phyloP scores from a whole-genome alignment of 352 stramenopile species.

The Phytophthora lateralis region DNA sequence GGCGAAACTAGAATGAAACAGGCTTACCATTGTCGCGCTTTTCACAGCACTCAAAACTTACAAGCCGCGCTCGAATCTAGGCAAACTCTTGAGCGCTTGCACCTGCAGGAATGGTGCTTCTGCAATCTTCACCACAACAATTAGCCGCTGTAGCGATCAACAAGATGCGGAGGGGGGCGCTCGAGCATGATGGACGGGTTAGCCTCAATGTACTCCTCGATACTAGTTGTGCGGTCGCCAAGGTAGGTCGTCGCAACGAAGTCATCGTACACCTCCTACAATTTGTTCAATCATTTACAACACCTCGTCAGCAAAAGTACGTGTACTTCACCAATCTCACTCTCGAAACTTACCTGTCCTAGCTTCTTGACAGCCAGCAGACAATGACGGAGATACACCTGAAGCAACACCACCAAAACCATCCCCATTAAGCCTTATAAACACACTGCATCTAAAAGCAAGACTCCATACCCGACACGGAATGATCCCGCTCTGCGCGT shows the following conservation, averaged over 20 bases:
- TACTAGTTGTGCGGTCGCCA: conserved; percentile 87
- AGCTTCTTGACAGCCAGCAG: conserved; percentile 88
- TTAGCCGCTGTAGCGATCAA: conserved; percentile 80
- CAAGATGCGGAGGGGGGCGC: conserved; percentile 71
- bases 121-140: background rate
- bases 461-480: conserved; percentile 71
- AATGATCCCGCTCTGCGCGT: conserved; percentile 76
- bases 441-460: background rate
- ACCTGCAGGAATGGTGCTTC: background rate
- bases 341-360: conserved; percentile 42
- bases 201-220: conserved; percentile 82
- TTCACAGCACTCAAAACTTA: background rate
- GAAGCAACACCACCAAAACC: background rate
- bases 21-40: background rate
- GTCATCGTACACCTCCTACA: conserved; percentile 64
- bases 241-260: conserved; percentile 93
- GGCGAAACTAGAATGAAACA: background rate
- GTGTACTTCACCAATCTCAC: background rate
- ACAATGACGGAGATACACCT: conserved; percentile 94
- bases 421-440: background rate
- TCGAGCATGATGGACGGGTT: conserved; percentile 87
- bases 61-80: background rate
- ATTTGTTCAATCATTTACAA: background rate
- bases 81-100: too few species aligned
- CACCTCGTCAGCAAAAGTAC: background rate